Evolutionary conservation across 2,329 filamentous ascomycete species (phyloP).

Genomic region (Colletotrichum sp.): DNA sequence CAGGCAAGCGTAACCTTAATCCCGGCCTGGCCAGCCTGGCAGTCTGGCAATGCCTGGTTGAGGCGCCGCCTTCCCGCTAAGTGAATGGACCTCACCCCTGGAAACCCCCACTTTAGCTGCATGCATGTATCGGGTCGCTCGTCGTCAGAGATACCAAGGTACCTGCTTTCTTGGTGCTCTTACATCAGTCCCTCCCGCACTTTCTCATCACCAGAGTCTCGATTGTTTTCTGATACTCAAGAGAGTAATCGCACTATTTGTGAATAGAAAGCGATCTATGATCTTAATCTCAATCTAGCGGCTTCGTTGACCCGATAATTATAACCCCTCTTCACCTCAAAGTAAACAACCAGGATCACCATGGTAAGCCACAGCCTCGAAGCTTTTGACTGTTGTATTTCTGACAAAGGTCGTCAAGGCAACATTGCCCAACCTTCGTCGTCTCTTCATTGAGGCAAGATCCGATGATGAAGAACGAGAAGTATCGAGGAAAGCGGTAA

Average conservation of each 20-base stretch:
- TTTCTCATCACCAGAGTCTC: not conserved
- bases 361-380: constrained; percentile 1
- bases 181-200: not conserved
- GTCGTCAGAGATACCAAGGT: not conserved
- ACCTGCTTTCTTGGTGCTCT: not conserved
- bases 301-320: not conserved
- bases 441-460: constrained; percentile 92
- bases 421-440: constrained; percentile 90
- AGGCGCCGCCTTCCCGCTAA: constrained; percentile 1
- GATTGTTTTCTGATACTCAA: not conserved
- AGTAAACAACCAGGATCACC: not conserved
- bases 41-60: constrained; percentile 5
- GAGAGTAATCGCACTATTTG: not conserved
- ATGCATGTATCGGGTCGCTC: constrained; percentile 9
- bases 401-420: constrained; percentile 52
- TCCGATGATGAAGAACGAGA: constrained; percentile 94
- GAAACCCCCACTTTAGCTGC: not conserved
- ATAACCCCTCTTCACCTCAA: not conserved
- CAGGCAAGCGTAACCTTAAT: constrained; percentile 20
- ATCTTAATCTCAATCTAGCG: not conserved
- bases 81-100: not conserved
- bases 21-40: constrained; percentile 2
- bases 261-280: not conserved
- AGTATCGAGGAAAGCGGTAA: constrained; percentile 89
- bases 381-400: not conserved